Conservation (phyloP, 2,329 filamentous ascomycete genomes). For the Trichoderma guizhouense region DNA sequence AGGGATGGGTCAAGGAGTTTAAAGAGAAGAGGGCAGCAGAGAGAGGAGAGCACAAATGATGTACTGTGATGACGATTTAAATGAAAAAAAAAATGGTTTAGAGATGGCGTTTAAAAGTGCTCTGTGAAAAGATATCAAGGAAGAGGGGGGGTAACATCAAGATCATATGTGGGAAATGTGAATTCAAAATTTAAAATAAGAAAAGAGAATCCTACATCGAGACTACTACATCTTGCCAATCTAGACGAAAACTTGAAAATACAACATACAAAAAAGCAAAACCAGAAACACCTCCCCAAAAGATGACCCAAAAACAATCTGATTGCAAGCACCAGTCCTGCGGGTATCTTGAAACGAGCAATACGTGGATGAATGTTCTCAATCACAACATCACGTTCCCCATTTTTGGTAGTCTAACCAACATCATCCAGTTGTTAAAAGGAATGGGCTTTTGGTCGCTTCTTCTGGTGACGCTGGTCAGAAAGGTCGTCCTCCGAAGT, state of each 20-base stretch:
- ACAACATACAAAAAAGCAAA: background rate
- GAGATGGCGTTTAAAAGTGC: background rate
- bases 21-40: slow-evolving; percentile 67
- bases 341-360: slow-evolving; percentile 2
- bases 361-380: background rate
- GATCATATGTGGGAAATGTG: background rate
- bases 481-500: background rate
- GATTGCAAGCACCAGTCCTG: slow-evolving; percentile 2
- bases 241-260: background rate
- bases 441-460: slow-evolving; percentile 13
- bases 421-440: background rate
- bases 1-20: slow-evolving; percentile 78
- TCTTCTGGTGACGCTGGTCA: slow-evolving; percentile 8
- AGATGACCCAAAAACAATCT: background rate
- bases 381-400: background rate
- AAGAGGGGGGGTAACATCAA: background rate
- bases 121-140: background rate
- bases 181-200: background rate
- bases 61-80: background rate
- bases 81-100: background rate
- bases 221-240: background rate
- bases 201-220: background rate
- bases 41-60: slow-evolving; percentile 28
- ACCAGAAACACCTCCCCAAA: background rate
- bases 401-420: background rate